A percentile compares a stretch with the other conserved stretches of the same genome.
Conservation (phyloP, 2,329 filamentous ascomycete species). For the Fonsecaea pedrosoi region DNA sequence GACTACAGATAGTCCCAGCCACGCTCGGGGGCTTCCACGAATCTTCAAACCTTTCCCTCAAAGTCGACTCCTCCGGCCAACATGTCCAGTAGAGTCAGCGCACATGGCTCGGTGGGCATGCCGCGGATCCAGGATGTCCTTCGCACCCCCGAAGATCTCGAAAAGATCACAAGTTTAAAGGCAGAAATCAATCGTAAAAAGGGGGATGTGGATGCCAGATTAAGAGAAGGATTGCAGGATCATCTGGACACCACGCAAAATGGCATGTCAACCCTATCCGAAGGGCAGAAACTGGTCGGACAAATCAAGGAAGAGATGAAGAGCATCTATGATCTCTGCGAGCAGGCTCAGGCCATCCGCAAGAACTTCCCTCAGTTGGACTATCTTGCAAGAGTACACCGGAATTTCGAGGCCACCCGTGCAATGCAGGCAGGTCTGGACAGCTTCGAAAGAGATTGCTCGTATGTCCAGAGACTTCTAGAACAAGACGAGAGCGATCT, state of each 20-base stretch:
- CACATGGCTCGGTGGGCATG: constrained; percentile 69
- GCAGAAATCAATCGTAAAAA: constrained; percentile 95
- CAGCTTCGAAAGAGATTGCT: constrained; percentile 79
- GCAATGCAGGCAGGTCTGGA: constrained; percentile 91
- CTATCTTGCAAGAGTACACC: constrained; percentile 64
- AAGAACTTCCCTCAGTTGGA: constrained; percentile 92
- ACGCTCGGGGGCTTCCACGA: constrained; percentile 45
- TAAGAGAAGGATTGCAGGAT: constrained; percentile 84
- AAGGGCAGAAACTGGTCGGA: constrained; percentile 89
- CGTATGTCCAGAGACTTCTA: constrained; percentile 77
- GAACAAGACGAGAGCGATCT: constrained; percentile 81
- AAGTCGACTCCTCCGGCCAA: neutral
- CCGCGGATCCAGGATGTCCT: constrained; percentile 87
- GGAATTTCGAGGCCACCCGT: constrained; percentile 93
- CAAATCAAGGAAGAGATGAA: constrained; percentile 98
- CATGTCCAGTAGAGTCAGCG: constrained; percentile 47
- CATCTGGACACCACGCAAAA: constrained; percentile 94
- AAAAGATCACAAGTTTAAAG: constrained; percentile 90
- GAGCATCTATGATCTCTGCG: constrained; percentile 96
- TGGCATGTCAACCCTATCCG: constrained; percentile 85
- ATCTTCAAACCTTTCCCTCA: constrained; percentile 41
- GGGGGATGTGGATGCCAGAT: constrained; percentile 84
- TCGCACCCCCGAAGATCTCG: constrained; percentile 93
- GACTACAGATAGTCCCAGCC: neutral
- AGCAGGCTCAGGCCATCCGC: constrained; percentile 97